Evolutionary conservation across 2,329 filamentous ascomycete genomes (phyloP).

Genomic region (Lachnellula arida): DNA sequence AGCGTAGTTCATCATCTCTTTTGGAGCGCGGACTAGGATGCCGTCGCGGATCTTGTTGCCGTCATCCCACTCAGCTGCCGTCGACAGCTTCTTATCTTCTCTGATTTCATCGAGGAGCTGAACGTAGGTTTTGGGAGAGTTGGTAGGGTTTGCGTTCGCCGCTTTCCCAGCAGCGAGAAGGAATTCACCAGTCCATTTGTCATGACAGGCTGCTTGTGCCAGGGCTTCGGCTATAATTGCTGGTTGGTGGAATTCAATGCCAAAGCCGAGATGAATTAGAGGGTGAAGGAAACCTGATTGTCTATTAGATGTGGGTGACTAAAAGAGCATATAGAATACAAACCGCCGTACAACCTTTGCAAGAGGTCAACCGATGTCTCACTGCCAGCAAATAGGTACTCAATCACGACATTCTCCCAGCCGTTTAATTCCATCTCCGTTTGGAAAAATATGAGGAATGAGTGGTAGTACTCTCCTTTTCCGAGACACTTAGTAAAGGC

Average conservation of each 20-base stretch:
- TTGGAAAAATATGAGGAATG: constrained; percentile 75
- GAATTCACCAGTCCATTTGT: constrained; percentile 48
- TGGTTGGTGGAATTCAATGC: constrained; percentile 76
- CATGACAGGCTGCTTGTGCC: constrained; percentile 70
- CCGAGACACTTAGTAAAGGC: constrained; percentile 58
- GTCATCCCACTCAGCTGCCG: constrained; percentile 48
- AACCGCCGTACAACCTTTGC: constrained; percentile 60
- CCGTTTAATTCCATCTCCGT: constrained; percentile 61
- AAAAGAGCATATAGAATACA: constrained; percentile 15
- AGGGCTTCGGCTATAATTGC: constrained; percentile 76
- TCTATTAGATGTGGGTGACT: background rate
- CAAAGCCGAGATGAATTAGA: constrained; percentile 80
- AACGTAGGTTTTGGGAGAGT: constrained; percentile 42
- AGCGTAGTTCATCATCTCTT: constrained; percentile 59
- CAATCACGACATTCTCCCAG: constrained; percentile 56
- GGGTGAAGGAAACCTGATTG: constrained; percentile 65
- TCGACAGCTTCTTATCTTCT: constrained; percentile 50
- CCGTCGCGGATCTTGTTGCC: constrained; percentile 65
- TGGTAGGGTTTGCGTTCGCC: constrained; percentile 31
- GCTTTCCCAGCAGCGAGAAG: constrained; percentile 50
- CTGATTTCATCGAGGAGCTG: constrained; percentile 58
- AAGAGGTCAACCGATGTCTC: constrained; percentile 65
- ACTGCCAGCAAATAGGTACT: constrained; percentile 65
- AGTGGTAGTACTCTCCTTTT: constrained; percentile 59
- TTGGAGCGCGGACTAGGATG: constrained; percentile 55